A percentile compares a stretch with the other conserved stretches of the same genome.
phyloP scores from a whole-genome alignment of 73 alveolate genomes.

The Breviolum minutum region DNA sequence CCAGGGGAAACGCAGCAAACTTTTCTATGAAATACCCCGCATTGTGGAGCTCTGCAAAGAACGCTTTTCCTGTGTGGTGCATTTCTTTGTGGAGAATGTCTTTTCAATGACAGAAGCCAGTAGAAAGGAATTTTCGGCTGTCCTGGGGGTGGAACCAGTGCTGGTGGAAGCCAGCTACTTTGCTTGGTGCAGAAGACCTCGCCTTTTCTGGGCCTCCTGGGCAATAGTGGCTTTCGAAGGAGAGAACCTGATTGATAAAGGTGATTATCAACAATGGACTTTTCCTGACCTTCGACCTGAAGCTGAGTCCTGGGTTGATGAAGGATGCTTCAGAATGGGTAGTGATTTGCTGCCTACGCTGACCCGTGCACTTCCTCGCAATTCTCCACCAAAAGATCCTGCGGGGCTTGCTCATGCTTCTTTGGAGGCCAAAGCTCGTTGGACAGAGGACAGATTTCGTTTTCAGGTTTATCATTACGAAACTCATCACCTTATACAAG shows the following conservation, averaged over 20 bases:
- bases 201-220: slow-evolving; percentile 21
- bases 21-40: neutral
- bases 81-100: neutral
- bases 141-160: neutral
- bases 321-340: neutral
- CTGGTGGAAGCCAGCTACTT: neutral
- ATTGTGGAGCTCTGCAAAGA: neutral
- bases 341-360: neutral
- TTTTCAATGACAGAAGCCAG: neutral
- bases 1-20: neutral
- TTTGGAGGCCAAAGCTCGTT: neutral
- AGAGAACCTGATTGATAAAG: neutral
- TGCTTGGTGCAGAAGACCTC: neutral
- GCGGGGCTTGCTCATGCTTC: neutral
- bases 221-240: too few relatives aligned
- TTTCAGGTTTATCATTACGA: neutral
- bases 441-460: neutral
- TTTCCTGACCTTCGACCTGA: neutral
- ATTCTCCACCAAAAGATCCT: neutral
- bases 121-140: neutral
- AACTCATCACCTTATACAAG: neutral
- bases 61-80: neutral
- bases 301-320: neutral
- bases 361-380: neutral
- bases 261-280: neutral